These are phyloP conservation scores for Trichoderma reesei DNA, from an alignment of 495 filamentous ascomycete genomes.

Conservation along the genomic window DNA sequence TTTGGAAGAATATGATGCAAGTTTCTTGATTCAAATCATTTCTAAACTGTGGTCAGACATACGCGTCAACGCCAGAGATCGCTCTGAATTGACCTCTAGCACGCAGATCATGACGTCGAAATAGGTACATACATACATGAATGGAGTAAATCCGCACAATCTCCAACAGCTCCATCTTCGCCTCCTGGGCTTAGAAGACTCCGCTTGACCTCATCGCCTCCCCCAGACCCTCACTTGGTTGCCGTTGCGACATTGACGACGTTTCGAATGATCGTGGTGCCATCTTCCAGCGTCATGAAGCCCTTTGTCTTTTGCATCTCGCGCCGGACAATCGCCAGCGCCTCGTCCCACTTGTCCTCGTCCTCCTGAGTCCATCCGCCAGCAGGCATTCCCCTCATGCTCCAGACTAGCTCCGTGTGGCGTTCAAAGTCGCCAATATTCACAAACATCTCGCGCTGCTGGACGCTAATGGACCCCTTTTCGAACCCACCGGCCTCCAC, in stretches of 20 bases:
- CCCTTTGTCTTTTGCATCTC: slow-evolving; percentile 16
- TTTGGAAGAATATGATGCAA: too few species aligned
- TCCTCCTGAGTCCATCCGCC: slow-evolving; percentile 15
- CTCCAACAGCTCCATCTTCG: too few species aligned
- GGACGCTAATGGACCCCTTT: slow-evolving; percentile 13
- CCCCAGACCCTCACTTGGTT: neutral
- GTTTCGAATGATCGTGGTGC: neutral
- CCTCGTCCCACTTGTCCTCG: slow-evolving; percentile 17
- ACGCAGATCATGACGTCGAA: too few species aligned
- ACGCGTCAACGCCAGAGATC: too few species aligned
- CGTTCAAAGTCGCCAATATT: slow-evolving; percentile 11
- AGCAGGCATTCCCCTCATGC: slow-evolving; percentile 14
- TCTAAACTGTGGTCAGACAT: too few species aligned
- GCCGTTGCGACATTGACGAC: neutral
- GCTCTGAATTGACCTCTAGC: too few species aligned
- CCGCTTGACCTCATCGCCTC: neutral
- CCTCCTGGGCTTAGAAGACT: too few species aligned
- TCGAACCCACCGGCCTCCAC: slow-evolving; percentile 13
- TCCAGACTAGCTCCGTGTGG: slow-evolving; percentile 14
- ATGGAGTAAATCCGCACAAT: too few species aligned
- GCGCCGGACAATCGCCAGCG: slow-evolving; percentile 14
- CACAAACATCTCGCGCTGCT: slow-evolving; percentile 9
- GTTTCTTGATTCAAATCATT: too few species aligned
- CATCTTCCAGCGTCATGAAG: slow-evolving; percentile 9
- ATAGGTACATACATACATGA: too few species aligned